Evolutionary conservation across 352 stramenopile genomes (phyloP), one percentile per base, ranked within the genome.

Genomic region (Globisporangium splendens): DNA sequence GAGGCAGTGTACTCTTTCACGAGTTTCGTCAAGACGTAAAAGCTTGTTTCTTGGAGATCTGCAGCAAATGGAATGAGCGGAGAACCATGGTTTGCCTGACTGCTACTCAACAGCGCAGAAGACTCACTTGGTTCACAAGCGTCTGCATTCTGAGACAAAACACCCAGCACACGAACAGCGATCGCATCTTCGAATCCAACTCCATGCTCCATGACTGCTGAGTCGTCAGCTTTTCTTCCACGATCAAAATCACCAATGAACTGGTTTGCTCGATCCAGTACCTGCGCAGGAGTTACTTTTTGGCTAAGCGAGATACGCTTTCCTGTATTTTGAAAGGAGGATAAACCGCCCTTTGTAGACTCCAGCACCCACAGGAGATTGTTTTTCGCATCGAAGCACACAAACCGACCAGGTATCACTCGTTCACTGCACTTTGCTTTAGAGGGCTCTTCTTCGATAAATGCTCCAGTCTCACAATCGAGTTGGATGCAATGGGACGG

Each of bases 321-420:
- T 8, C 74, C 74, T 6, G 68, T 62, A 51, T 84, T 84, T 49
- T 73, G 65, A 12, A 76, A 84, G 14, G 65, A 71, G 12, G 52
- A 35, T 2, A 89, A 28, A 35, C 49, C 59, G 11, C 56, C 63
- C 21, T 78, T 73, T 18, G 51, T n/a, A 14, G 50, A 58, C 39
- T 79, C 64, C 18, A 80, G 73, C 11, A 66, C 28, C 67, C 71
- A 83, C 8, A 83, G 28, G 33, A 87, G 38, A 20, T 83, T 80
- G 53, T 79, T 82, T 44, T 63, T 71, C 17, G 63, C 70, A 51
- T 79, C 75, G 48, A 88, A 91, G 47, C 75, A 88, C 21, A 74
- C 64, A 0, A 66, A 68, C 1, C 46, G 54, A 48, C 68, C 62
- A 0, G 56, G 54, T 18, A 75, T 4, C 10, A 54, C 31, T 7